Base-by-base conservation (phyloP, 192 early-diverging fungal species). In the Gorgonomyces haynaldii region DNA sequence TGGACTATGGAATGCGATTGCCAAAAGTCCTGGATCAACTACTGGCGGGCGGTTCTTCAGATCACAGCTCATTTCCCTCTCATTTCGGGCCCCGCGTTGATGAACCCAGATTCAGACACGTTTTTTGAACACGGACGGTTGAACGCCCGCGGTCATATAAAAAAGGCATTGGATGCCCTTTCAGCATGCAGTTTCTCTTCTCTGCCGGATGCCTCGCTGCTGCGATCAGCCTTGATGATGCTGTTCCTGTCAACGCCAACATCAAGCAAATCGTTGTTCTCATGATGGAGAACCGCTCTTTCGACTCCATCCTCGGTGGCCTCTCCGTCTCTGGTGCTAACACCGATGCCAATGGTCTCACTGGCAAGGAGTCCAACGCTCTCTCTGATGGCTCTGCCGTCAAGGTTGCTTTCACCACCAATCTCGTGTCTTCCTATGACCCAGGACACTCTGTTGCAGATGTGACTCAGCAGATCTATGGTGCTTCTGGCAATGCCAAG, bases 211-310 rank as follows among this genome's bases (percentile, higher is more conserved):
- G n/a, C n/a, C n/a, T n/a, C n/a, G n/a, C n/a, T n/a, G n/a, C 21
- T 28, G 26, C 28, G 16, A 28, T 43, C 5, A 7, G 13, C 1
- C 15, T 49, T 7, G 35, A 49, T n/a, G 46, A 49, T 20, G 20
- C 46, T 26, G 46, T 26, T 20, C 19, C 29, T 26, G 46, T 37
- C 7, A 12, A 7, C 7, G 21, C 3, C 13, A 35, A 32, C 19
- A 36, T 49, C 23, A 49, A 49, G 35, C 29, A 49, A 19, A 27
- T 61, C 23, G 52, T 61, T 4, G 53, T 61, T 6, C 27, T 61
- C 4, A 34, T 49, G n/a, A 8, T 61, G 21, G 61, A 63, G 50
- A 63, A 63, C 45, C 54, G 50, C 0, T 57, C 54, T 6, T 63
- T 63, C 44, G 61, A 63, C 37, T 12, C 4, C 7, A 20, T 63